Evolutionary conservation across 1,284 basidiomycete genomes (phyloP).

Genomic region (Erythrobasidium hasegawianum): DNA sequence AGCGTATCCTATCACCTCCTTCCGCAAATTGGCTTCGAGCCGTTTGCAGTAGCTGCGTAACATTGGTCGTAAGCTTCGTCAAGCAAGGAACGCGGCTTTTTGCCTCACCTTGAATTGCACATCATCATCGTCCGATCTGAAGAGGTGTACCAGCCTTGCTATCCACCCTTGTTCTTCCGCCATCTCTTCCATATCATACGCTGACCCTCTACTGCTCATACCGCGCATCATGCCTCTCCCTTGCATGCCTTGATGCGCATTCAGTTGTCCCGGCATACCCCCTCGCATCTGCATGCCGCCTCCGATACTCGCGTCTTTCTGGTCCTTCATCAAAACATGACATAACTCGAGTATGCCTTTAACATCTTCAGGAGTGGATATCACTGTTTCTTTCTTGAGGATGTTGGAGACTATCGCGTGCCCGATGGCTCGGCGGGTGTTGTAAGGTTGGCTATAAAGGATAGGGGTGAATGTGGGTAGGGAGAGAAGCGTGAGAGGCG

Average conservation of each 20-base stretch:
- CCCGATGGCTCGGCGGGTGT: constrained; percentile 79
- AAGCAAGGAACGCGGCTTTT: no score
- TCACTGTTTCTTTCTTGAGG: constrained; percentile 87
- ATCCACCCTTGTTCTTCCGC: constrained; percentile 97
- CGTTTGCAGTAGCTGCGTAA: constrained; percentile 78
- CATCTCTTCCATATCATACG: constrained; percentile 70
- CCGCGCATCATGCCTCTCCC: constrained; percentile 55
- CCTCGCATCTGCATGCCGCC: constrained; percentile 43
- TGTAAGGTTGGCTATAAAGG: constrained; percentile 76
- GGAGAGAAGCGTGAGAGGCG: constrained; percentile 85
- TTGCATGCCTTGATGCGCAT: constrained; percentile 54
- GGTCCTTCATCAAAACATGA: constrained; percentile 82
- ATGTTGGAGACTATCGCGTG: constrained; percentile 87
- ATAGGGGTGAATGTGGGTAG: constrained; percentile 81
- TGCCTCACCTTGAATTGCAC: constrained; percentile 83
- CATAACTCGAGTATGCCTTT: constrained; percentile 85
- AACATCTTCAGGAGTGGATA: constrained; percentile 85
- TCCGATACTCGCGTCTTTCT: constrained; percentile 62
- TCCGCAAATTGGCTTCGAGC: constrained; percentile 79
- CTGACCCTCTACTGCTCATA: constrained; percentile 34
- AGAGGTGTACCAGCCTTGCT: constrained; percentile 89
- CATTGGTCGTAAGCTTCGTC: no score
- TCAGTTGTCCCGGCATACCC: constrained; percentile 20
- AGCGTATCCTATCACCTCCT: constrained; percentile 89
- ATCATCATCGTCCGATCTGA: constrained; percentile 74